A percentile compares a stretch with the other conserved stretches of the same genome.
Evolutionary conservation across 2,329 filamentous ascomycete genomes (phyloP).

Genomic region (Fusarium paranaense): DNA sequence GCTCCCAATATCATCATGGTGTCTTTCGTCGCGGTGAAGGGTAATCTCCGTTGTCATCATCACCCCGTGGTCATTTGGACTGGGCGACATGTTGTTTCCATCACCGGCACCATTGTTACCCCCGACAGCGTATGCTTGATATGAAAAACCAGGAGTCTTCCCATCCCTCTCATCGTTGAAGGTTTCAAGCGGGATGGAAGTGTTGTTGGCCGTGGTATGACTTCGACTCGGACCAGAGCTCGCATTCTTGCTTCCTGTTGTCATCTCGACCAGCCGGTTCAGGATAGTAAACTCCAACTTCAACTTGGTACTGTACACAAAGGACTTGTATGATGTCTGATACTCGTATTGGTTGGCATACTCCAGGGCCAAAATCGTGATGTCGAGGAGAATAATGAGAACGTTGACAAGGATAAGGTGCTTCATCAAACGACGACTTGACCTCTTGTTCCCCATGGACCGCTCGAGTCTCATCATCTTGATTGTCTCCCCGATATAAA

Average conservation of each 20-base stretch:
- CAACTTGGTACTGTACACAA: slow-evolving; percentile 54
- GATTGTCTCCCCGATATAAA: slow-evolving; percentile 66
- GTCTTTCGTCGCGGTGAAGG: slow-evolving; percentile 32
- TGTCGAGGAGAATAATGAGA: slow-evolving; percentile 58
- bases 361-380: slow-evolving; percentile 53
- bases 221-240: slow-evolving; percentile 33
- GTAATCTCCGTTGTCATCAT: slow-evolving; percentile 45
- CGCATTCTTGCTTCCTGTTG: slow-evolving; percentile 39
- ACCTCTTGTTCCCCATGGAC: slow-evolving; percentile 36
- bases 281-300: slow-evolving; percentile 56
- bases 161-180: slow-evolving; percentile 24
- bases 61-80: slow-evolving; percentile 21
- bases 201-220: slow-evolving; percentile 21
- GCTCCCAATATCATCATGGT: slow-evolving; percentile 30
- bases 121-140: slow-evolving; percentile 39
- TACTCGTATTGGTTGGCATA: slow-evolving; percentile 51
- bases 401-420: slow-evolving; percentile 60
- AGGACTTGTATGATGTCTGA: slow-evolving; percentile 53
- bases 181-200: slow-evolving; percentile 34
- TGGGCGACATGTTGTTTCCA: not conserved
- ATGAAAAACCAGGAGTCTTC: slow-evolving; percentile 30
- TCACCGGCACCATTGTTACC: slow-evolving; percentile 23
- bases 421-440: slow-evolving; percentile 43
- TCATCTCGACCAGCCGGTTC: slow-evolving; percentile 52
- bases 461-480: slow-evolving; percentile 60